Percentiles rank a stretch among this genome's conserved stretches.
These are phyloP conservation scores for Neofusicoccum cordaticola DNA, from an alignment of 2,329 filamentous ascomycete species.

Conservation along the genomic window DNA sequence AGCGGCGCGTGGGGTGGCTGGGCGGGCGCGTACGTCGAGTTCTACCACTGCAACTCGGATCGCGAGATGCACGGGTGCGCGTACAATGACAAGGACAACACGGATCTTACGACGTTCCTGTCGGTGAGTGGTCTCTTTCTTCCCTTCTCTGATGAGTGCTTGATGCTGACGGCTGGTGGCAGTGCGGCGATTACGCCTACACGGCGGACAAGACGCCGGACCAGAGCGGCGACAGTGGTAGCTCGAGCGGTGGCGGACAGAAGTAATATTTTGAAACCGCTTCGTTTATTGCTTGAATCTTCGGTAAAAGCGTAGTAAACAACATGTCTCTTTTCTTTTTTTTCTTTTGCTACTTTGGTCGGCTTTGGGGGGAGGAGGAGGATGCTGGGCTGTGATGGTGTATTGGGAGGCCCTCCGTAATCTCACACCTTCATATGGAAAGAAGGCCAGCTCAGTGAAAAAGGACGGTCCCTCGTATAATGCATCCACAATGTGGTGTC, in stretches of 20 bases:
- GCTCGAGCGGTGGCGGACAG: background rate
- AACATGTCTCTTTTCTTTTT: no score
- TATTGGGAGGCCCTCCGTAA: no score
- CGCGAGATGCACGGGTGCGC: background rate
- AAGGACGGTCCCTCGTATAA: no score
- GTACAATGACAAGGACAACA: background rate
- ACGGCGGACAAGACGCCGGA: background rate
- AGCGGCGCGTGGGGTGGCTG: background rate
- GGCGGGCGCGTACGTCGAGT: background rate
- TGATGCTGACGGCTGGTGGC: background rate
- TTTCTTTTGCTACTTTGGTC: no score
- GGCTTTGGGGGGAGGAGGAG: no score
- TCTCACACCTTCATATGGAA: no score
- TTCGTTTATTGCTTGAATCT: no score
- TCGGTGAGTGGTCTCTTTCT: background rate
- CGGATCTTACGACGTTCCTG: background rate
- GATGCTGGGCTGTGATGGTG: no score
- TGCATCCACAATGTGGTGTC: no score
- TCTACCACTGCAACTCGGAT: background rate
- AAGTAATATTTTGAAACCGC: background rate
- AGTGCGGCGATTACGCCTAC: slow-evolving; percentile 12
- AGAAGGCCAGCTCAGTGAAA: no score
- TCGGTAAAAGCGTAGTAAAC: no score
- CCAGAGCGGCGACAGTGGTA: background rate
- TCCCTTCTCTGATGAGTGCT: background rate